These are phyloP conservation scores for Coemansia javaensis DNA, from an alignment of 192 early-diverging fungal species.

Conservation along the genomic window DNA sequence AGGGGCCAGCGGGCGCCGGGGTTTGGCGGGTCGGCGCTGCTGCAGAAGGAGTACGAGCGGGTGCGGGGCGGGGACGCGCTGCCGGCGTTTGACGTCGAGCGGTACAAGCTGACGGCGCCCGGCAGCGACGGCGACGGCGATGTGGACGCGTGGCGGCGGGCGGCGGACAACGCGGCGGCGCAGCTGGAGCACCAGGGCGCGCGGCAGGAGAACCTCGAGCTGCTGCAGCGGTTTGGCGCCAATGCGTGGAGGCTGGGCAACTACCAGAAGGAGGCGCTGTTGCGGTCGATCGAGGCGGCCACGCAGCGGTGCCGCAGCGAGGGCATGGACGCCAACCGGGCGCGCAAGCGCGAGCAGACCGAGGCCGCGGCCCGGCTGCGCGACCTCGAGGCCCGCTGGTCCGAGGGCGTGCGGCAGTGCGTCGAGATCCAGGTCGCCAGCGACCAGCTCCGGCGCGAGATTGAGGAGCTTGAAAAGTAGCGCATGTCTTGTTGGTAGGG, in stretches of 20 bases:
- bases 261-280: constrained; percentile 34
- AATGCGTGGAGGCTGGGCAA: constrained; percentile 46
- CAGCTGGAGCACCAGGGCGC: constrained; percentile 48
- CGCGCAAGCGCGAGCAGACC: constrained; percentile 33
- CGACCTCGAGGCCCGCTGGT: constrained; percentile 30
- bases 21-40: no score
- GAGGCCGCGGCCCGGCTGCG: constrained; percentile 31
- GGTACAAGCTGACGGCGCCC: constrained; percentile 42
- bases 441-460: constrained; percentile 15
- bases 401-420: constrained; percentile 30
- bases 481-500: constrained; percentile 8
- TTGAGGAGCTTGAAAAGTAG: constrained; percentile 7
- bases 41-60: constrained; percentile 46
- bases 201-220: constrained; percentile 37
- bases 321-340: constrained; percentile 31
- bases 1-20: no score
- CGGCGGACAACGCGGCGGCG: constrained; percentile 37
- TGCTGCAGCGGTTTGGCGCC: constrained; percentile 45
- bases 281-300: constrained; percentile 18
- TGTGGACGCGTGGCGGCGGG: constrained; percentile 23
- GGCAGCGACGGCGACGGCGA: neutral
- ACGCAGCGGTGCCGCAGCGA: constrained; percentile 12
- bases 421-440: constrained; percentile 46
- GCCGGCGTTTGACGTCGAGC: constrained; percentile 23
- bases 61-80: constrained; percentile 18